Percentiles rank a stretch among this genome's conserved stretches.
Conservation (phyloP, 495 filamentous ascomycete genomes). For the Aspergillus panamensis region DNA sequence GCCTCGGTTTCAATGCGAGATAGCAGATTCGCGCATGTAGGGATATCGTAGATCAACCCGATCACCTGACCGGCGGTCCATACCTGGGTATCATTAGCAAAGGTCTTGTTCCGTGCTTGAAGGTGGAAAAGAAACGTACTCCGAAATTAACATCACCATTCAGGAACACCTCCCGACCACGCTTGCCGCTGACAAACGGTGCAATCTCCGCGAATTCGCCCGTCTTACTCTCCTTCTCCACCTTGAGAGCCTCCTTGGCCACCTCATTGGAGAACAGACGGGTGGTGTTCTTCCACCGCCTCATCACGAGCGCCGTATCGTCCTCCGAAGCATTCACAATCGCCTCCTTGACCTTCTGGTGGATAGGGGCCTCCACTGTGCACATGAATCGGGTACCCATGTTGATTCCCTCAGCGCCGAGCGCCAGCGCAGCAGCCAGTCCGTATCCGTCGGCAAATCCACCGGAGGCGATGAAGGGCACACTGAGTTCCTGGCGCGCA, state of each 20-base stretch:
- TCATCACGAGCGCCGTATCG: constrained; percentile 82
- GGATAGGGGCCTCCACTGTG: constrained; percentile 88
- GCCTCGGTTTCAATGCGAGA: constrained; percentile 62
- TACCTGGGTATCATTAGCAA: constrained; percentile 40
- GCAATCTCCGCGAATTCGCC: constrained; percentile 92
- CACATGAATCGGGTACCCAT: constrained; percentile 94
- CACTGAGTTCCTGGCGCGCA: constrained; percentile 76
- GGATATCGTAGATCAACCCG: constrained; percentile 66
- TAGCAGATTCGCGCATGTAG: constrained; percentile 57
- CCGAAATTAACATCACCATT: constrained; percentile 90
- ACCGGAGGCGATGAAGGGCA: constrained; percentile 93
- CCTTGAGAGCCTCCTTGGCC: constrained; percentile 69
- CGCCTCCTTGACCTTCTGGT: constrained; percentile 86
- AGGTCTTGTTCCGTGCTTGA: not conserved
- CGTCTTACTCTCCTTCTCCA: constrained; percentile 78
- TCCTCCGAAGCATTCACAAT: constrained; percentile 88
- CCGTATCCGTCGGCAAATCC: constrained; percentile 96
- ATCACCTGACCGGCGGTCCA: constrained; percentile 73
- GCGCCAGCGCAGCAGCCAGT: constrained; percentile 81
- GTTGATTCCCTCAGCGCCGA: constrained; percentile 94
- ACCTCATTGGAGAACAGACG: constrained; percentile 89
- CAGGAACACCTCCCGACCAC: constrained; percentile 85
- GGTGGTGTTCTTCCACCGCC: constrained; percentile 91
- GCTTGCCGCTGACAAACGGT: constrained; percentile 85
- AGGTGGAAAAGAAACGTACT: constrained; percentile 50